Conservation (phyloP, 352 stramenopile species). For the Phytophthora idaei region DNA sequence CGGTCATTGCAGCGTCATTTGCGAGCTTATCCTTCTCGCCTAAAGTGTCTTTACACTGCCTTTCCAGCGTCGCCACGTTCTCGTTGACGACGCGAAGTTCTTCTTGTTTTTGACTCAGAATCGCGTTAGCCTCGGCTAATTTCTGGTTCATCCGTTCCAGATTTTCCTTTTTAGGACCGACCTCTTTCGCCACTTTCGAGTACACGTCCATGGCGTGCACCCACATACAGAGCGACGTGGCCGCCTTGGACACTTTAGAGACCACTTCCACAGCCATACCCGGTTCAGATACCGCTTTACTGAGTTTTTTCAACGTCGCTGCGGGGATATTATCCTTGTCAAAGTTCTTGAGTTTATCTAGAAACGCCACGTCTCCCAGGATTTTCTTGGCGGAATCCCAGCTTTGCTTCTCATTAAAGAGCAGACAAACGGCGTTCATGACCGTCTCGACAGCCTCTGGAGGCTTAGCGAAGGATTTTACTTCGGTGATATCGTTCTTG, state of each 20-base stretch:
- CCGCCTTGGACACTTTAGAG: conserved; percentile 92
- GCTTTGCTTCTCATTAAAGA: conserved; percentile 93
- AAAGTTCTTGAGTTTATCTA: conserved; percentile 92
- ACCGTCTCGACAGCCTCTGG: conserved; percentile 92
- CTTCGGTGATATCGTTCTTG: conserved; percentile 95
- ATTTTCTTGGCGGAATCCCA: conserved; percentile 95
- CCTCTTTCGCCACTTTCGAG: conserved; percentile 94
- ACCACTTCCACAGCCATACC: conserved; percentile 92
- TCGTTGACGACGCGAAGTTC: conserved; percentile 91
- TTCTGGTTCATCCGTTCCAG: conserved; percentile 93
- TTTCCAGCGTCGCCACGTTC: conserved; percentile 88
- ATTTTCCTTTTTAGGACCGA: conserved; percentile 92
- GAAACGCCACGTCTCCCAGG: conserved; percentile 84
- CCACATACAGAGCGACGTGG: conserved; percentile 93
- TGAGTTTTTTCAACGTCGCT: conserved; percentile 90
- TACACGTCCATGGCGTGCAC: conserved; percentile 96
- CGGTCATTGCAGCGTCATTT: conserved; percentile 83
- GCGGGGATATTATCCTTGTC: conserved; percentile 96
- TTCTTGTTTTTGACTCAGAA: conserved; percentile 88
- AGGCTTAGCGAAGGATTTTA: conserved; percentile 94
- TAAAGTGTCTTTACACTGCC: conserved; percentile 90
- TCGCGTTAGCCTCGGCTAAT: conserved; percentile 85
- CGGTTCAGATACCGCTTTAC: conserved; percentile 79
- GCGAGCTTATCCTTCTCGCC: conserved; percentile 93
- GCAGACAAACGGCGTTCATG: conserved; percentile 95